Evolutionary conservation across 2,329 filamentous ascomycete species (phyloP).

Genomic region (Davidsoniella eucalypti): DNA sequence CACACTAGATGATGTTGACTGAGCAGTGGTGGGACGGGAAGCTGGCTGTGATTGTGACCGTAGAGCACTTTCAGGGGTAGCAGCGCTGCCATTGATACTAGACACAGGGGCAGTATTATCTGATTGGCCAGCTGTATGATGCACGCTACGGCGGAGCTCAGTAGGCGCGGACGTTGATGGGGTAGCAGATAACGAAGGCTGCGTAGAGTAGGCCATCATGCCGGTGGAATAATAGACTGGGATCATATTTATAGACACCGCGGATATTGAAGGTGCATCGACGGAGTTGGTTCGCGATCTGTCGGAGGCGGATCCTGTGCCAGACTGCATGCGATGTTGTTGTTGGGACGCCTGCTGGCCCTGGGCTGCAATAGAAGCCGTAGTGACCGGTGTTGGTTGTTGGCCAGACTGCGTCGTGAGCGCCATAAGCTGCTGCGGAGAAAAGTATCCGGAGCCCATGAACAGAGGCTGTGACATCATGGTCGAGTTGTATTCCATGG

Average conservation of each 20-base stretch:
- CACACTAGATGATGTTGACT: constrained; percentile 2
- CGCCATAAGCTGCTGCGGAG: background rate
- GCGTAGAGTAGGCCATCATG: constrained; percentile 1
- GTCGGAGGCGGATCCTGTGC: constrained; percentile 18
- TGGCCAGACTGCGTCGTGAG: background rate
- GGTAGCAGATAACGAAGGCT: background rate
- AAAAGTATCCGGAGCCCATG: background rate
- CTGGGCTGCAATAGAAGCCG: background rate
- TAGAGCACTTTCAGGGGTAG: constrained; percentile 32
- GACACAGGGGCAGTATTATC: constrained; percentile 23
- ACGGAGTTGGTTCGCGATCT: constrained; percentile 46
- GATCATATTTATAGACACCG: background rate
- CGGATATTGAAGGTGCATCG: constrained; percentile 38
- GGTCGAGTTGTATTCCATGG: background rate
- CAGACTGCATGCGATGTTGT: constrained; percentile 7
- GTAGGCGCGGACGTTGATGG: background rate
- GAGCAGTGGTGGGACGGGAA: constrained; percentile 23
- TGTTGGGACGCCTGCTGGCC: background rate
- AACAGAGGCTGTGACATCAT: constrained; percentile 1
- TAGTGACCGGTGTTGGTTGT: background rate
- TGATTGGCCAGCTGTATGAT: constrained; percentile 34
- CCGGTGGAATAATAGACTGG: background rate
- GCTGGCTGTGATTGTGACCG: constrained; percentile 53
- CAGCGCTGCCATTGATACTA: background rate
- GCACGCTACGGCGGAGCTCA: constrained; percentile 42